phyloP scores from a whole-genome alignment of 2,329 filamentous ascomycete genomes.

The Bimuria novae-zelandiae region DNA sequence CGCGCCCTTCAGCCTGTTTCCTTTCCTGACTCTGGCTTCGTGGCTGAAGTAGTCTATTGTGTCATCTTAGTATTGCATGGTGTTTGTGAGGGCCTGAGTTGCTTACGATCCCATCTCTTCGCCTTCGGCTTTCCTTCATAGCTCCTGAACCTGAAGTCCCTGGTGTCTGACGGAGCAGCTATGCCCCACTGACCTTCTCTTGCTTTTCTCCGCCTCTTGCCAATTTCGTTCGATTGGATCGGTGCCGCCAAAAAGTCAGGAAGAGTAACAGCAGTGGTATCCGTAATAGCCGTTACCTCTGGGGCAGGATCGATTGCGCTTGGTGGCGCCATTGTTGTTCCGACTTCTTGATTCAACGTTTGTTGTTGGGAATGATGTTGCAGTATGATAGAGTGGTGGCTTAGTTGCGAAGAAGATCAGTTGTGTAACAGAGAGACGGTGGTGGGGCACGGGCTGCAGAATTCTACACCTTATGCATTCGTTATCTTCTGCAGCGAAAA shows the following conservation, averaged over 20 bases:
- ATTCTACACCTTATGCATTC: slow-evolving; percentile 21
- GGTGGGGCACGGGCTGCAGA: background rate
- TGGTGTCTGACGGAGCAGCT: slow-evolving; percentile 76
- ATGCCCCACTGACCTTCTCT: slow-evolving; percentile 73
- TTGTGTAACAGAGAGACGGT: background rate
- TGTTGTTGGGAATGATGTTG: no score
- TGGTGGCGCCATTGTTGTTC: slow-evolving; percentile 37
- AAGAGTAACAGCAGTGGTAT: slow-evolving; percentile 53
- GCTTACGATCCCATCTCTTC: slow-evolving; percentile 81
- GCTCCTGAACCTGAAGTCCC: slow-evolving; percentile 75
- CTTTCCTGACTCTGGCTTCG: slow-evolving; percentile 60
- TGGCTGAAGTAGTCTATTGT: slow-evolving; percentile 47
- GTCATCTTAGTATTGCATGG: background rate
- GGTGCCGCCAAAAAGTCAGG: slow-evolving; percentile 59
- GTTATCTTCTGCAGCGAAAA: slow-evolving; percentile 1
- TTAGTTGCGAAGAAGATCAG: background rate
- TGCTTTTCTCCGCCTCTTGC: slow-evolving; percentile 70
- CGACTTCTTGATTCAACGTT: background rate
- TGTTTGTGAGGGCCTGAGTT: background rate
- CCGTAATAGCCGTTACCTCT: slow-evolving; percentile 50
- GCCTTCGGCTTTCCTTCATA: slow-evolving; percentile 72
- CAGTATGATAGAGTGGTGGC: background rate
- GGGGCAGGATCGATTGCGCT: slow-evolving; percentile 36
- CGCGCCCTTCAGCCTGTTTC: slow-evolving; percentile 76
- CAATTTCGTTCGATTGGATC: slow-evolving; percentile 64